Base-by-base conservation (phyloP, 352 stramenopile species). In the Plasmopara muralis region DNA sequence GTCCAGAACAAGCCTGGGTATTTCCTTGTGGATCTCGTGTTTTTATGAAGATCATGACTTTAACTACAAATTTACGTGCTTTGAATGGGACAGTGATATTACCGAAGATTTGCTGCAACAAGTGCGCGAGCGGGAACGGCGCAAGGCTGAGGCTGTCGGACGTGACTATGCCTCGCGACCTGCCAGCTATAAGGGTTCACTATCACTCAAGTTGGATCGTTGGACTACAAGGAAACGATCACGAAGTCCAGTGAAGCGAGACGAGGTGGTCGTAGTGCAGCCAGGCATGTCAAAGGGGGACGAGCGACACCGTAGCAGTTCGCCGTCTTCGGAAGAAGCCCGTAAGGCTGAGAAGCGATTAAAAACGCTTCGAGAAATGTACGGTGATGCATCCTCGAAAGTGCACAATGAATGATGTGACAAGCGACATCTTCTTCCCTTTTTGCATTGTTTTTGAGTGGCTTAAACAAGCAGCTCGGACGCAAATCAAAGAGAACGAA, bases 131-230 rank as follows among this genome's bases (percentile, higher is more conserved):
- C 76, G 86, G 58, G 89, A 98, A 62, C 76, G 88, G 14, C 87
- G 95, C 50, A 95, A 94, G 57, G 88, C 83, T 20, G 77, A 90
- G 25, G 85, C 89, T 0, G 83, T 93, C 6, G 85, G 87, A 5
- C 90, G 81, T 25, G 89, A 96, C 57, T 98, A 97, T 49, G 87
- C 85, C 3, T 71, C 85, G n/a, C 85, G 83, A 13, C 92, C 92
- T 0, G 71, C 78, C 13, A 95, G 85, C 48, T 98, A 97, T 66
- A 96, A 97, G 64, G 89, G 90, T 13, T 95, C 84, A 28, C 64
- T 97, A 6, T 96, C 87, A 40, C 72, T 97, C 37, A 96, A 96
- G 50, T 62, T 93, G 3, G 89, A 97, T 56, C 83, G 82, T 0
- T 96, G 77, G 63, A 96, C 86, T 44, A 90, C 68, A 4, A 68